Evolutionary conservation across 768 basidiomycete genomes (phyloP).

Genomic region (Leccinum broughii): DNA sequence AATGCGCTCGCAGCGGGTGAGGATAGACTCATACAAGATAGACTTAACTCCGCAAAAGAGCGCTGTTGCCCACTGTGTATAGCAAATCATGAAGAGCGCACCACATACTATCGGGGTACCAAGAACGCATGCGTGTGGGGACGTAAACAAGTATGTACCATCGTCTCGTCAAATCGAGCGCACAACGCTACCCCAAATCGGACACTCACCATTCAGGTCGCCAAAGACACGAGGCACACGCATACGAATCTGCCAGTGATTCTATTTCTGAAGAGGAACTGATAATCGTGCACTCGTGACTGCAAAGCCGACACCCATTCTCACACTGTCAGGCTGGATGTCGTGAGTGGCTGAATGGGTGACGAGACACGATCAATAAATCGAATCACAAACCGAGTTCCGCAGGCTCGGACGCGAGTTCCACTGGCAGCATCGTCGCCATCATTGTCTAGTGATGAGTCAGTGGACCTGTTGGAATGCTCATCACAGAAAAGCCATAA

Average conservation of each 20-base stretch:
- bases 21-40: no score
- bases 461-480: constrained; percentile 6
- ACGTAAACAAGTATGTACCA: background rate
- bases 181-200: background rate
- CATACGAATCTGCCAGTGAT: background rate
- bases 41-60: background rate
- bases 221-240: constrained; percentile 3
- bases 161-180: background rate
- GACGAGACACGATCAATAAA: background rate
- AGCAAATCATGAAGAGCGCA: constrained; percentile 47
- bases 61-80: constrained; percentile 57
- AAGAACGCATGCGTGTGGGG: constrained; percentile 8
- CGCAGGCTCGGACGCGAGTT: no score
- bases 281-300: constrained; percentile 34
- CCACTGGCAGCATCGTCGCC: constrained; percentile 40
- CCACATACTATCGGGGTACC: constrained; percentile 51
- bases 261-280: background rate
- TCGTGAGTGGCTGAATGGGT: background rate
- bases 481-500: constrained; percentile 51
- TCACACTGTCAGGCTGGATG: constrained; percentile 15
- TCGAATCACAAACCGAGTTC: constrained; percentile 33
- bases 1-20: no score
- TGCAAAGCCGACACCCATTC: constrained; percentile 51
- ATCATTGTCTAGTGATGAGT: constrained; percentile 32
- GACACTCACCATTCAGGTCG: constrained; percentile 20